Evolutionary conservation across 306 rosid genomes (phyloP).

Genomic region (Begonia peltatifolia): DNA sequence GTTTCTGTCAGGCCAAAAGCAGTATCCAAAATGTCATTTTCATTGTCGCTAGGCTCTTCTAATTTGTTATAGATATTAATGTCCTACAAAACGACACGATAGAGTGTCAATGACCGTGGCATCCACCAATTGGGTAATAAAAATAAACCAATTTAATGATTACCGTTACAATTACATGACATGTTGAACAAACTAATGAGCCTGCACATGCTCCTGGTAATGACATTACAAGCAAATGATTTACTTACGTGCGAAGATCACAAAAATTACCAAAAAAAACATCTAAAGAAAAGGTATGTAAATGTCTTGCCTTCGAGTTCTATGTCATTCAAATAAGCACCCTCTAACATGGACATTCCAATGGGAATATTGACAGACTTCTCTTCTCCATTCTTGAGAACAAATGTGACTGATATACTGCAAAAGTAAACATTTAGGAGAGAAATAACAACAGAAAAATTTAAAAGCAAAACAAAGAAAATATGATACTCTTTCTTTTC

Average conservation of each 20-base stretch:
- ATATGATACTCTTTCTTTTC: neutral
- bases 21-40: too few relatives aligned
- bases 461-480: neutral
- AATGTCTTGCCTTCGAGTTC: slow-evolving; percentile 79
- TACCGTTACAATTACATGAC: too few relatives aligned
- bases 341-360: slow-evolving; percentile 94
- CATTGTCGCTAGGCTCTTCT: too few relatives aligned
- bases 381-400: slow-evolving; percentile 80
- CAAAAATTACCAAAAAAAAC: too few relatives aligned
- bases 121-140: too few relatives aligned
- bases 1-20: too few relatives aligned
- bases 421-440: slow-evolving; percentile 11
- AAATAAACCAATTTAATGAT: too few relatives aligned
- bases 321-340: slow-evolving; percentile 91
- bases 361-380: slow-evolving; percentile 51
- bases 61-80: too few relatives aligned
- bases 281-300: neutral
- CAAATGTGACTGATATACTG: slow-evolving; percentile 91
- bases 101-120: too few relatives aligned
- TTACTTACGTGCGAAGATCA: neutral
- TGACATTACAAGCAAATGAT: slow-evolving; percentile 60
- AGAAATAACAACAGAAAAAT: slow-evolving; percentile 11
- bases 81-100: too few relatives aligned
- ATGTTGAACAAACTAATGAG: too few relatives aligned
- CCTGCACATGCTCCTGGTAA: too few relatives aligned